phyloP scores from a whole-genome alignment of 495 filamentous ascomycete species.

The Trichocladium uniseriatum region DNA sequence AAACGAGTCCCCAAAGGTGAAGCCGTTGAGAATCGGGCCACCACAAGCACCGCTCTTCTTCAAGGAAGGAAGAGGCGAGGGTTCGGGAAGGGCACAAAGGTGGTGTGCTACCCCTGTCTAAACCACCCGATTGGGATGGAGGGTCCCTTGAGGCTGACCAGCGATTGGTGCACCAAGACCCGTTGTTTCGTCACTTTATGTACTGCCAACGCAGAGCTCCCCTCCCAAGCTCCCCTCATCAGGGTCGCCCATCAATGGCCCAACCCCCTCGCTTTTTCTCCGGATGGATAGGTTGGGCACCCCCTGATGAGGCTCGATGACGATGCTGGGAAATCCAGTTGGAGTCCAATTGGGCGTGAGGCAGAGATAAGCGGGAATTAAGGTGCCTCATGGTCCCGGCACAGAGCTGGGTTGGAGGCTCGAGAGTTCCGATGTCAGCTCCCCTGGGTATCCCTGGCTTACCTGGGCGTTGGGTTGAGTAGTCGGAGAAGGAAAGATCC shows the following conservation, averaged over 20 bases:
- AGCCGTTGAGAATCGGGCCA: no score
- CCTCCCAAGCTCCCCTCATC: conserved; percentile 6
- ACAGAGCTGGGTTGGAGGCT: no score
- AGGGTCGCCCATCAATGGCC: conserved; percentile 12
- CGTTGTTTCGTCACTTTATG: conserved; percentile 25
- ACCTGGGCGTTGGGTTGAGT: no score
- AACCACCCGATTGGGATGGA: conserved; percentile 27
- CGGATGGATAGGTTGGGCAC: background rate
- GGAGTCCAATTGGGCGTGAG: no score
- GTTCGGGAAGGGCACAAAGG: conserved; percentile 5
- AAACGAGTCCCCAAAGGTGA: no score
- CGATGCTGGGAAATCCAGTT: background rate
- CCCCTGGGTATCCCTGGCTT: no score
- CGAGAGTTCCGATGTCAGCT: no score
- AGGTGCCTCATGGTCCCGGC: no score
- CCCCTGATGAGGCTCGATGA: background rate
- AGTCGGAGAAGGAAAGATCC: no score
- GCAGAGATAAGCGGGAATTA: no score
- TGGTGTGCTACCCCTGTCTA: conserved; percentile 17
- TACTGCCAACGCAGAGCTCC: conserved; percentile 25
- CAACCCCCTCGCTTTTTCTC: conserved; percentile 23
- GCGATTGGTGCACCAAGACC: conserved; percentile 20
- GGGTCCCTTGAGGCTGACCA: conserved; percentile 13
- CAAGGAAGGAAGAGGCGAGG: no score
- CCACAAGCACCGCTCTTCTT: no score